Evolutionary conservation across 345 rosid species (phyloP).

Genomic region (Populus alba): DNA sequence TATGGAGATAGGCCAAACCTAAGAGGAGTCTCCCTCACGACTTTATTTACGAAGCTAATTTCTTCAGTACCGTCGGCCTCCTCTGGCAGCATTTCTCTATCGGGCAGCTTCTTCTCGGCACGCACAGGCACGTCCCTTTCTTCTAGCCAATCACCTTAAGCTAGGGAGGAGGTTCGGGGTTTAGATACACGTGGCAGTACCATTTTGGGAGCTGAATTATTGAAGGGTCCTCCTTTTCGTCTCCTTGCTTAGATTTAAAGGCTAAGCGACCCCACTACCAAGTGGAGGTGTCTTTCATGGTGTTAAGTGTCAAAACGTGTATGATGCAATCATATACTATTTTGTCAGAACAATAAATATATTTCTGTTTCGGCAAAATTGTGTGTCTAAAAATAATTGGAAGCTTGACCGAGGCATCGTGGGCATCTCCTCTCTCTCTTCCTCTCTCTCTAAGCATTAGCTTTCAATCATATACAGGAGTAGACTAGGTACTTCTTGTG

Average conservation of each 20-base stretch:
- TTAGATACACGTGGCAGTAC: constrained; percentile 6
- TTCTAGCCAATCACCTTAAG: neutral
- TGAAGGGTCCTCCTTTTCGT: neutral
- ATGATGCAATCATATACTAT: neutral
- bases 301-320: neutral
- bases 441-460: neutral
- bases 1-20: neutral
- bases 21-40: neutral
- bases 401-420: neutral
- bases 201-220: neutral
- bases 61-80: neutral
- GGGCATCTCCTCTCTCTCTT: neutral
- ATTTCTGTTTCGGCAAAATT: neutral
- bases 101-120: neutral
- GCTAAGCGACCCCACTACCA: neutral
- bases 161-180: neutral
- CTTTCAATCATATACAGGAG: too few species aligned
- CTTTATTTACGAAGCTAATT: neutral
- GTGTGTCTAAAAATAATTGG: neutral
- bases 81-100: neutral
- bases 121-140: neutral
- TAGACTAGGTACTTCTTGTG: too few species aligned
- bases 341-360: neutral
- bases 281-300: constrained; percentile 18
- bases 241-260: neutral